Conservation (phyloP, 2,329 filamentous ascomycete species). For the Arthrobotrys sphaeroides region DNA sequence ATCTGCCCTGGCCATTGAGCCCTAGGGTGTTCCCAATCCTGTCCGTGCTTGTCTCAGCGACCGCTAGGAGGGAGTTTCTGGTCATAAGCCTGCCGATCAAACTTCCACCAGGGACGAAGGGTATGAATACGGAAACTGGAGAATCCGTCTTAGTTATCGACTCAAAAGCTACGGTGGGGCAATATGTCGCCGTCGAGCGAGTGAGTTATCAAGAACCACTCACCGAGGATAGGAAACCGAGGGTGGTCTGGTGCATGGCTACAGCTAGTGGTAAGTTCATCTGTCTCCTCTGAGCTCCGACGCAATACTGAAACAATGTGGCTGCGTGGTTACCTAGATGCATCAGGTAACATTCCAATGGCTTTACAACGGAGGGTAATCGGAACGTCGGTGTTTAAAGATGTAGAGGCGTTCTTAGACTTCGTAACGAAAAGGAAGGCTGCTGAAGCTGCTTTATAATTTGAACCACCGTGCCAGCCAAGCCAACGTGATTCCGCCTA, state of each 20-base stretch:
- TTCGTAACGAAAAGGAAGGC: slow-evolving; percentile 16
- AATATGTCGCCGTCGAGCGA: slow-evolving; percentile 41
- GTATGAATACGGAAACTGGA: slow-evolving; percentile 15
- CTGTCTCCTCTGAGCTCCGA: not conserved
- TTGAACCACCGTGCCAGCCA: too few relatives aligned
- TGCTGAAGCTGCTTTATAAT: not conserved
- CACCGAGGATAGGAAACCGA: not conserved
- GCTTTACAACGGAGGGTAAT: slow-evolving; percentile 23
- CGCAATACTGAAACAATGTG: not conserved
- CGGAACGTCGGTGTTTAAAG: slow-evolving; percentile 29
- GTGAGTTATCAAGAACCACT: slow-evolving; percentile 17
- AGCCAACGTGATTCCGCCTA: too few relatives aligned
- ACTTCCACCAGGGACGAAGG: slow-evolving; percentile 10
- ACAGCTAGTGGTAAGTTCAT: slow-evolving; percentile 39
- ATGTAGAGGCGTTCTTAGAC: slow-evolving; percentile 45
- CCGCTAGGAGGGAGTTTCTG: slow-evolving; percentile 30
- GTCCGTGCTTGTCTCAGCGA: slow-evolving; percentile 12
- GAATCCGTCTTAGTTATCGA: slow-evolving; percentile 18
- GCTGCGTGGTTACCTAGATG: not conserved
- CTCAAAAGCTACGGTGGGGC: slow-evolving; percentile 27
- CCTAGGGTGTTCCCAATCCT: slow-evolving; percentile 42
- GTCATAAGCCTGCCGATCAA: slow-evolving; percentile 39
- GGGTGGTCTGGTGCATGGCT: slow-evolving; percentile 41
- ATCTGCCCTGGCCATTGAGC: slow-evolving; percentile 41
- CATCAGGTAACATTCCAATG: slow-evolving; percentile 45